A percentile compares a stretch with the other conserved stretches of the same genome.
phyloP scores from a whole-genome alignment of 768 basidiomycete species.

The Boletus tylopilopsis region DNA sequence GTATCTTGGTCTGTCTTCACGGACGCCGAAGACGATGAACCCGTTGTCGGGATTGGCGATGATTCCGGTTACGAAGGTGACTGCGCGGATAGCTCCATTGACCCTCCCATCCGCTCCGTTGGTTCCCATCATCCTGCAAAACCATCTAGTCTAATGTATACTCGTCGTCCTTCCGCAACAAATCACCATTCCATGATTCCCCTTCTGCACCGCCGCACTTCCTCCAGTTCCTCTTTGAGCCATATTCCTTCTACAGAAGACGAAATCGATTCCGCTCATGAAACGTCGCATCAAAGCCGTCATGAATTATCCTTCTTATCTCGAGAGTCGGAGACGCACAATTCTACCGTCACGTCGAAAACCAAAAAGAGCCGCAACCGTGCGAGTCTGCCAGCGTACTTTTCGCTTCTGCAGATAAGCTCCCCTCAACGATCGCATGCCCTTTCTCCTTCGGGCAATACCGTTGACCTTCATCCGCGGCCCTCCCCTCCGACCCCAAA shows the following conservation, averaged over 20 bases:
- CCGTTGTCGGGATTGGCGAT: constrained; percentile 33
- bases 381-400: constrained; percentile 71
- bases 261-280: constrained; percentile 37
- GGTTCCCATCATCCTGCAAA: constrained; percentile 32
- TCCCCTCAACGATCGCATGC: constrained; percentile 37
- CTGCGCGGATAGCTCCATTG: constrained; percentile 32
- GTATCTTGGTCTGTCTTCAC: constrained; percentile 61
- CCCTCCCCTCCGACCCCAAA: constrained; percentile 64
- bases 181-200: constrained; percentile 64
- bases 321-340: constrained; percentile 23
- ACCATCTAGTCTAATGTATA: constrained; percentile 54
- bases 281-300: constrained; percentile 20
- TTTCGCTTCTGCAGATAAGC: constrained; percentile 62
- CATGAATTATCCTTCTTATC: constrained; percentile 33
- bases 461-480: constrained; percentile 35
- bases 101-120: constrained; percentile 43
- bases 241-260: constrained; percentile 41
- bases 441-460: constrained; percentile 44
- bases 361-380: constrained; percentile 59
- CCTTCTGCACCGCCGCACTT: constrained; percentile 49
- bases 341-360: constrained; percentile 32
- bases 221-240: constrained; percentile 35
- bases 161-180: constrained; percentile 67
- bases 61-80: constrained; percentile 30
- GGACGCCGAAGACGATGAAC: constrained; percentile 58